These are phyloP conservation scores for Hypholoma fasciculare DNA, from an alignment of 768 basidiomycete genomes.

Conservation along the genomic window DNA sequence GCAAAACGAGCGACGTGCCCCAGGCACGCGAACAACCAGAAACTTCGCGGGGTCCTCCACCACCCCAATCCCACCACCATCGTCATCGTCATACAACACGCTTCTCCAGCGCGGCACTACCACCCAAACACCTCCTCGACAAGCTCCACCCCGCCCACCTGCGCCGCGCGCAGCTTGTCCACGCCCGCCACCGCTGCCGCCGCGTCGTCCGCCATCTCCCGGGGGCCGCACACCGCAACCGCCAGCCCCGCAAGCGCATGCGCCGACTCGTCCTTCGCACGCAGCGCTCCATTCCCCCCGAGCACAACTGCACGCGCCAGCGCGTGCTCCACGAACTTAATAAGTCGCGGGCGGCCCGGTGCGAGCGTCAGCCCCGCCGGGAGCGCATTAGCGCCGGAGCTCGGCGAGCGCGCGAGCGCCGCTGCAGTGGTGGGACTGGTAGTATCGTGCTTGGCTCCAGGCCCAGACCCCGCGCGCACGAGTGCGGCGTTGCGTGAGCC, in stretches of 20 bases:
- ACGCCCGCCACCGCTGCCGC: conserved; percentile 45
- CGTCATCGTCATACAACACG: too few species aligned
- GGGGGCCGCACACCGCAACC: conserved; percentile 67
- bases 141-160: conserved; percentile 64
- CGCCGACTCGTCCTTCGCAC: conserved; percentile 30
- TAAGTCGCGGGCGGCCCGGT: conserved; percentile 55
- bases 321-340: conserved; percentile 47
- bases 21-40: too few species aligned
- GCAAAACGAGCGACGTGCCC: too few species aligned
- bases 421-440: too few species aligned
- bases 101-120: background rate
- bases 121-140: background rate
- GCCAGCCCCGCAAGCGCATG: conserved; percentile 39
- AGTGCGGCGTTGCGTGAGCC: too few species aligned
- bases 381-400: too few species aligned
- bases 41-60: too few species aligned
- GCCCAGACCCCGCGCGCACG: too few species aligned
- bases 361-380: conserved; percentile 42
- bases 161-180: conserved; percentile 42
- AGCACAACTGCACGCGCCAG: conserved; percentile 41
- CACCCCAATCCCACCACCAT: too few species aligned
- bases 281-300: conserved; percentile 29
- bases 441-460: too few species aligned
- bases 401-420: too few species aligned
- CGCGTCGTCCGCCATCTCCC: conserved; percentile 49